phyloP scores from a whole-genome alignment of 495 filamentous ascomycete genomes.

The Letharia columbiana region DNA sequence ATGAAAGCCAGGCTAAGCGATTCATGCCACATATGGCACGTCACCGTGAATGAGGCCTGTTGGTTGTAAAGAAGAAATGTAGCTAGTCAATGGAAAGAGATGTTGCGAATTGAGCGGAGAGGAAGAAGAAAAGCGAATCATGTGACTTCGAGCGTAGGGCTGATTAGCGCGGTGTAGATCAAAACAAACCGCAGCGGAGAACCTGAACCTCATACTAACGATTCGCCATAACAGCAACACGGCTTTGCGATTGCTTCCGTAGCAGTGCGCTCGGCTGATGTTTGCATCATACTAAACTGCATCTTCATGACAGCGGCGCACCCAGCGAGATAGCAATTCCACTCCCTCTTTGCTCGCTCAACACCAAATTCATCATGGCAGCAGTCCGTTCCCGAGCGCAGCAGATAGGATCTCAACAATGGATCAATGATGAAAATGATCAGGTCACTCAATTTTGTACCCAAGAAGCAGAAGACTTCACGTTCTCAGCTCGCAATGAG shows the following conservation, averaged over 20 bases:
- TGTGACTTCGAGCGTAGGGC: slow-evolving; percentile 13
- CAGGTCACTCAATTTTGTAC: slow-evolving; percentile 52
- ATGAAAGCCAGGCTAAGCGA: background rate
- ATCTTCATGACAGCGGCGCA: background rate
- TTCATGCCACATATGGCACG: background rate
- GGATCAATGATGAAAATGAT: slow-evolving; percentile 59
- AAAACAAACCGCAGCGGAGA: slow-evolving; percentile 8
- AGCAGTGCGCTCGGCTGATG: background rate
- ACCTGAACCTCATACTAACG: slow-evolving; percentile 8
- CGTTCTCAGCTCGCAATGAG: slow-evolving; percentile 81
- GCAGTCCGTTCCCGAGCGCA: slow-evolving; percentile 39
- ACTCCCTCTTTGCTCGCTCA: background rate
- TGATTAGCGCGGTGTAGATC: slow-evolving; percentile 18
- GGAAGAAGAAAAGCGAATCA: background rate
- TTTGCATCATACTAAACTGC: background rate
- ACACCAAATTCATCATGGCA: slow-evolving; percentile 33
- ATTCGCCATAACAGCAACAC: background rate
- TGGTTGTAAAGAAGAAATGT: background rate
- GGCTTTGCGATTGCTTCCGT: background rate
- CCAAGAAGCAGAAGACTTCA: slow-evolving; percentile 80
- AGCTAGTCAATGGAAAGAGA: no score
- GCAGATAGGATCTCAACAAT: slow-evolving; percentile 56
- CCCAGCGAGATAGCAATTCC: background rate
- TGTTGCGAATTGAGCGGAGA: background rate
- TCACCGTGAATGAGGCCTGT: background rate